phyloP scores from a whole-genome alignment of 1,284 basidiomycete genomes.

The Puccinia coronata region DNA sequence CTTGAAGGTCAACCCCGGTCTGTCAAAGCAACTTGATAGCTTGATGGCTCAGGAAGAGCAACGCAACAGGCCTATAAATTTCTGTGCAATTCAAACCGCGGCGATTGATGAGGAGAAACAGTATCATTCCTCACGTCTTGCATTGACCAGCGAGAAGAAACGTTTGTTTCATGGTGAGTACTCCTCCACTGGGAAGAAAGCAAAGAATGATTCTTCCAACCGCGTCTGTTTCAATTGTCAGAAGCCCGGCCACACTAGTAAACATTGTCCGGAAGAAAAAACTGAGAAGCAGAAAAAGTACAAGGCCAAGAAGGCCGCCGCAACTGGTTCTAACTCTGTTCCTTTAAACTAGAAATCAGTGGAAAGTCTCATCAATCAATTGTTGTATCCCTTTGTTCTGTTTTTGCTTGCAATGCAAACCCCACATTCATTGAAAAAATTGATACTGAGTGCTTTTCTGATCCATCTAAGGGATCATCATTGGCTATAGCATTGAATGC shows the following conservation, averaged over 20 bases:
- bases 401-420: background rate
- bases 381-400: background rate
- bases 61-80: background rate
- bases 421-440: background rate
- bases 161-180: background rate
- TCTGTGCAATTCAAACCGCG: background rate
- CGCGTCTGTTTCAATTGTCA: constrained; percentile 3
- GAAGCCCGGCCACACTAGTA: background rate
- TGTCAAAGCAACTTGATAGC: background rate
- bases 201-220: background rate
- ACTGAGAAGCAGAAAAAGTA: background rate
- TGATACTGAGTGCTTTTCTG: background rate
- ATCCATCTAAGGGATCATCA: background rate
- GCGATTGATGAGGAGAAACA: background rate
- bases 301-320: background rate
- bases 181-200: background rate
- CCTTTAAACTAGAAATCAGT: constrained; percentile 20
- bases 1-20: background rate
- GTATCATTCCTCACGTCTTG: background rate
- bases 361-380: background rate
- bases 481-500: background rate
- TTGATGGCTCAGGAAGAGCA: background rate
- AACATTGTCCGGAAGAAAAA: background rate
- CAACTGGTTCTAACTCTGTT: background rate
- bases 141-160: background rate